Evolutionary conservation across 371 early-diverging fungal species (phyloP).

Genomic region (Chytridium lagenaria): DNA sequence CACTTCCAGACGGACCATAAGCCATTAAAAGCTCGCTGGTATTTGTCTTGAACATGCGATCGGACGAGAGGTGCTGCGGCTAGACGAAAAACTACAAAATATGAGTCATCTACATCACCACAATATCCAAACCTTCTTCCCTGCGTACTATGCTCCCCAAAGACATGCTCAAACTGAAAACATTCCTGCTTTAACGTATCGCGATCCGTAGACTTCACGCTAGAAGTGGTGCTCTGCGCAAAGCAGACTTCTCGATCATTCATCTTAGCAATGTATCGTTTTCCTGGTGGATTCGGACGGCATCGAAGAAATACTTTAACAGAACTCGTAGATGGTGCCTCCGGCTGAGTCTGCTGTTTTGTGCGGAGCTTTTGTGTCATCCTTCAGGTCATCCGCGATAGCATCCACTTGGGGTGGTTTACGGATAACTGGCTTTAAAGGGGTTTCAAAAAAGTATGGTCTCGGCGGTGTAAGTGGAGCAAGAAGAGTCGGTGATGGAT

Average conservation of each 20-base stretch:
- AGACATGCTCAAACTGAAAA: conserved; percentile 16
- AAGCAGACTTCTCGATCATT: conserved; percentile 8
- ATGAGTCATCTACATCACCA: not conserved
- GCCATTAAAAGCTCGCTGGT: conserved; percentile 34
- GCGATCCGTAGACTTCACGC: not conserved
- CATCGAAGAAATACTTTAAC: conserved; percentile 31
- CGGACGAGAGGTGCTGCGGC: conserved; percentile 13
- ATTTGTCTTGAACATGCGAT: not conserved
- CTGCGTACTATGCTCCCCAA: conserved; percentile 10
- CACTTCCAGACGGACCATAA: conserved; percentile 37
- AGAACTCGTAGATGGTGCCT: no score
- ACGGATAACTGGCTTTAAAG: no score
- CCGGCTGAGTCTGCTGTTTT: no score
- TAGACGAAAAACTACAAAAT: not conserved
- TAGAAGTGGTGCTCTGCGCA: not conserved
- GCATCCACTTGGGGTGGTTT: not conserved
- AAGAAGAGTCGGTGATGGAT: no score
- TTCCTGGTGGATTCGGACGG: conserved; percentile 16
- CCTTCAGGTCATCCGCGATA: not conserved
- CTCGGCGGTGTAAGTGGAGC: no score
- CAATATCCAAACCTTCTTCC: not conserved
- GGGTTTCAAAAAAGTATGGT: no score
- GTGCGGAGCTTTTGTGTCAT: no score
- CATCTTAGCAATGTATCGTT: not conserved
- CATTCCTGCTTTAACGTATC: not conserved